Evolutionary conservation across 1,139 yeast genomes (phyloP).

Genomic region (Geotrichum carabidarum): DNA sequence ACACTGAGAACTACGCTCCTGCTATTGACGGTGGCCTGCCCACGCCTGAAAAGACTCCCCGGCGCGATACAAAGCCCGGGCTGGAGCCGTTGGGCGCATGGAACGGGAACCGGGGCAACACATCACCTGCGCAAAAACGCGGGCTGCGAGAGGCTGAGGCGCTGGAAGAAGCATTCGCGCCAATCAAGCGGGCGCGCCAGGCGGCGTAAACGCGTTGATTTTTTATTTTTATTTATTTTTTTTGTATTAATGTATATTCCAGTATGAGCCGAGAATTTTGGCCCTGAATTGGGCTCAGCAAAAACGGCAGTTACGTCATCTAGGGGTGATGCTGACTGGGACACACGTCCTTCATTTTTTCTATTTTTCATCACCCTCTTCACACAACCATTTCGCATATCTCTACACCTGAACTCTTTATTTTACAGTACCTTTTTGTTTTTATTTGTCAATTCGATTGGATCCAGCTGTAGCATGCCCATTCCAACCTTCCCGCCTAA

Average conservation of each 20-base stretch:
- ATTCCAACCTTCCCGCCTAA: constrained; percentile 21
- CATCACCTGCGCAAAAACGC: background rate
- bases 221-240: background rate
- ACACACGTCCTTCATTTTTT: no score
- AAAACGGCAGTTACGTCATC: no score
- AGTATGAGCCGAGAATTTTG: no score
- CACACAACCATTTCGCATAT: no score
- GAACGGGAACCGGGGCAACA: background rate
- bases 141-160: background rate
- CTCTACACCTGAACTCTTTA: no score
- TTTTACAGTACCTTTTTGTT: no score
- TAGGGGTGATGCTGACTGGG: no score
- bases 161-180: background rate
- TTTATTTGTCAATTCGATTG: no score
- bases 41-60: constrained; percentile 10
- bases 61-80: no score
- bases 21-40: background rate
- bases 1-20: background rate
- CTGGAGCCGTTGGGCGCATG: background rate
- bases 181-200: background rate
- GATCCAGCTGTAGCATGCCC: constrained; percentile 2
- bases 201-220: background rate
- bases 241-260: background rate
- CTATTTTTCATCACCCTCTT: no score
- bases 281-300: no score